Base-by-base conservation (phyloP, 2,329 filamentous ascomycete genomes). In the Aureobasidium namibiae region DNA sequence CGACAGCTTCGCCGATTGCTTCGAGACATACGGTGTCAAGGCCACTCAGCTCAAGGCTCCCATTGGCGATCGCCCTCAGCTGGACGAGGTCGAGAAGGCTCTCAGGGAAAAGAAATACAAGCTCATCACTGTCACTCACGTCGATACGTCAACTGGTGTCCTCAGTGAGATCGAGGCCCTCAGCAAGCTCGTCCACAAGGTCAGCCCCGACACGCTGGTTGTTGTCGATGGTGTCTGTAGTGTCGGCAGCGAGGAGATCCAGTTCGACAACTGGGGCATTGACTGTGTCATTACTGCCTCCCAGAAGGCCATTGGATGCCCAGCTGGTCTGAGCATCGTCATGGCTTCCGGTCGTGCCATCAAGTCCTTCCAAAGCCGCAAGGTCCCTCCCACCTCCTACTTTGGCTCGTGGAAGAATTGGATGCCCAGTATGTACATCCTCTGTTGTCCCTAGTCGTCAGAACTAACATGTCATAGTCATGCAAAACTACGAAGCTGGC, bases 401-500 rank as follows among this genome's bases (percentile, higher is more conserved):
- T 99, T 96, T 75, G 92, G 89, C 59, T 95, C 89, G 13, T 90
- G 96, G 80, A 92, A 91, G 81, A 97, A 97, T 77, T 99, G 94
- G 94, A 79, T 92, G 60, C 92, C 92, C 48, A 94, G 87, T 90
- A 80, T 68, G 82, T 75, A 26, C 23, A n/a, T 48, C 29, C 23
- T 54, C 6, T 13, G 21, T 26, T 24, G 13, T 46, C 6, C 33
- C 11, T 6, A 29, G n/a, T 14, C 21, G 7, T 14, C 4, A 21
- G 9, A 34, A 26, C 56, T 60, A 26, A 61, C 33, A 9, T 4
- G 36, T 42, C 21, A 16, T 46, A 89, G 88, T 99, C 75, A 97
- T 99, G 92, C 86, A 94, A 78, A 97, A 96, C 78, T 99, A 99
- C 75, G 94, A 99, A 78, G 90, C 90, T 64, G 90, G 92, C 80